Conservation (phyloP, 805 yeast species). For the Yarrowia keelungensis region DNA sequence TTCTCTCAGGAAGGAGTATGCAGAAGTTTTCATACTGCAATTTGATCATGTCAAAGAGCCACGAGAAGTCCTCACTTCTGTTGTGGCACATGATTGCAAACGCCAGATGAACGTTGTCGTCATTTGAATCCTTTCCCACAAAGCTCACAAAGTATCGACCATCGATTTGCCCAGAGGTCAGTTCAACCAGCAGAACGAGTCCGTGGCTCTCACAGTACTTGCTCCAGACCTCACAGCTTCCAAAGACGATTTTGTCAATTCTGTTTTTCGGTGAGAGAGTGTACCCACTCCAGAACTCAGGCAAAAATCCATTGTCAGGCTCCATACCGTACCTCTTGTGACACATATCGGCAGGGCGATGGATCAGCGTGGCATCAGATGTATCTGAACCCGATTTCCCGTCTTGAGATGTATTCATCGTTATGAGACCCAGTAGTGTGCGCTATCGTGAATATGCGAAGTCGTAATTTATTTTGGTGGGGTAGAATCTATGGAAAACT, state of each 20-base stretch:
- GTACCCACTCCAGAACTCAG: neutral
- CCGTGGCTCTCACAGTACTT: neutral
- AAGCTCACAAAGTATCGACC: neutral
- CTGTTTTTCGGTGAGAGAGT: neutral
- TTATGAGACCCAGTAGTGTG: too few species aligned
- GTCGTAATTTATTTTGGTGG: too few species aligned
- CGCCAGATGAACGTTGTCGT: neutral
- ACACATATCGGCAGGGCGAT: too few species aligned
- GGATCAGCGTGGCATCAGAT: too few species aligned
- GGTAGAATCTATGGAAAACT: too few species aligned
- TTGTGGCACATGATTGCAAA: neutral
- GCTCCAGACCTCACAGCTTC: neutral
- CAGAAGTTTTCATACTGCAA: neutral
- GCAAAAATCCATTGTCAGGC: too few species aligned
- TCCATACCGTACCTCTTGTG: too few species aligned
- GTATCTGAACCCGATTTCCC: too few species aligned
- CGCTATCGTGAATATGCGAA: too few species aligned
- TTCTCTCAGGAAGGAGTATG: neutral
- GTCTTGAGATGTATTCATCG: too few species aligned
- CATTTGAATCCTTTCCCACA: neutral
- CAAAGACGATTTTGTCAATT: neutral
- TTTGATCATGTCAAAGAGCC: neutral
- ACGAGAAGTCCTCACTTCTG: neutral
- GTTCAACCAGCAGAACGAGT: neutral
- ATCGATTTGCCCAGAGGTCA: neutral